Percentiles rank a stretch among this genome's conserved stretches.
phyloP scores from a whole-genome alignment of 1,139 yeast genomes.

The Kurtzmaniella natalensis region DNA sequence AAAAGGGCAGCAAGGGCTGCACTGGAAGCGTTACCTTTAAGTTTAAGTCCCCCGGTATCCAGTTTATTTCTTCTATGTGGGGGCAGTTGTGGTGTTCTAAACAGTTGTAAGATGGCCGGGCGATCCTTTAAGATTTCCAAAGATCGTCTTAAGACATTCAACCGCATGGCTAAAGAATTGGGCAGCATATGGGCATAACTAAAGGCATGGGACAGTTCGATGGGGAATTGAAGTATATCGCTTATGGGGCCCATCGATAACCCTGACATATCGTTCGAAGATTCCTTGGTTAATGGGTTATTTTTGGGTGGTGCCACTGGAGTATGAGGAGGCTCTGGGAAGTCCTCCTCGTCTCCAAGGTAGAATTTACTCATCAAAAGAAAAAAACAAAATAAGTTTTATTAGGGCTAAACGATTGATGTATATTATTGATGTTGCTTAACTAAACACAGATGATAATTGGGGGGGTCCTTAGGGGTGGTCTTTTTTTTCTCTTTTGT shows the following conservation, averaged over 20 bases:
- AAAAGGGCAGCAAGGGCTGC: conserved; percentile 62
- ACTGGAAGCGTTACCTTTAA: conserved; percentile 49
- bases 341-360: conserved; percentile 3
- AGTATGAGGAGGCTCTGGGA: not conserved
- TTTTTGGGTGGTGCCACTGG: conserved; percentile 33
- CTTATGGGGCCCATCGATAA: conserved; percentile 4
- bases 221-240: conserved; percentile 57
- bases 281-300: conserved; percentile 46
- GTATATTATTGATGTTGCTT: no score
- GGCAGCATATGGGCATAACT: conserved; percentile 82
- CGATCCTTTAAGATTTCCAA: conserved; percentile 65
- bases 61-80: conserved; percentile 3
- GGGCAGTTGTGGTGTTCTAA: conserved; percentile 1
- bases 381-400: no score
- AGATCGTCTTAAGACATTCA: conserved; percentile 71
- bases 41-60: not conserved
- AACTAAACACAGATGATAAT: no score
- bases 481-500: no score
- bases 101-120: conserved; percentile 44
- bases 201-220: conserved; percentile 79
- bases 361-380: conserved; percentile 1
- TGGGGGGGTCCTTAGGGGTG: no score
- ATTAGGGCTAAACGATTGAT: no score
- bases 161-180: conserved; percentile 69
- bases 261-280: not conserved